These are phyloP conservation scores for Aspergillus hiratsukae DNA, from an alignment of 2,329 filamentous ascomycete species.

Conservation along the genomic window DNA sequence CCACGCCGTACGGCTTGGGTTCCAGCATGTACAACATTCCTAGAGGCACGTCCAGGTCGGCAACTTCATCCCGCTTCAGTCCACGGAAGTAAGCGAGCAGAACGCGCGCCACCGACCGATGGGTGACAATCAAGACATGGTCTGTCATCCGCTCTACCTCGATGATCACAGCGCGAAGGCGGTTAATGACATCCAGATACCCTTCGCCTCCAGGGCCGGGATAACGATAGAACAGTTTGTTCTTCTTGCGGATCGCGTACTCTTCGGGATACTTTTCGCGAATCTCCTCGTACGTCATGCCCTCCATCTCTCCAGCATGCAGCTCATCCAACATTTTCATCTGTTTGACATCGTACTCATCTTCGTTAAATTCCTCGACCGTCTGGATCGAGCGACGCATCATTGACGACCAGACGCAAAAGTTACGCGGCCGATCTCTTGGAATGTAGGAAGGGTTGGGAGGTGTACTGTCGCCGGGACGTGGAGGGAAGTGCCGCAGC, in stretches of 20 bases:
- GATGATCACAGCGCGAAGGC: slow-evolving; percentile 88
- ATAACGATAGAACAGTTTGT: slow-evolving; percentile 96
- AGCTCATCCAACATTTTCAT: slow-evolving; percentile 98
- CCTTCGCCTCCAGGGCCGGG: slow-evolving; percentile 93
- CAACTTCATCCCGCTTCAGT: slow-evolving; percentile 82
- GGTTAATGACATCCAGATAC: slow-evolving; percentile 95
- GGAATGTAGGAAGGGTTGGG: slow-evolving; percentile 75
- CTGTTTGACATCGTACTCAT: slow-evolving; percentile 93
- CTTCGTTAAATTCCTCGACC: slow-evolving; percentile 86
- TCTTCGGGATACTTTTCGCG: slow-evolving; percentile 72
- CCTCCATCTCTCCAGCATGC: slow-evolving; percentile 88
- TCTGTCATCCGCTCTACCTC: slow-evolving; percentile 97
- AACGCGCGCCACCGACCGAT: slow-evolving; percentile 87
- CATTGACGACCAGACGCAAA: slow-evolving; percentile 99
- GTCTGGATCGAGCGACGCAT: slow-evolving; percentile 84
- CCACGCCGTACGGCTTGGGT: slow-evolving; percentile 95
- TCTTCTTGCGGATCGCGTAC: slow-evolving; percentile 69
- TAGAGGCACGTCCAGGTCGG: slow-evolving; percentile 87
- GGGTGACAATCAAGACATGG: slow-evolving; percentile 85
- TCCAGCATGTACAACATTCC: slow-evolving; percentile 94
- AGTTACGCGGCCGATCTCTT: slow-evolving; percentile 68
- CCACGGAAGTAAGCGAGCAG: slow-evolving; percentile 96
- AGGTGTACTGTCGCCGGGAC: slow-evolving; percentile 85
- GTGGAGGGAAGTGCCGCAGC: slow-evolving; percentile 79
- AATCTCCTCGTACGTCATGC: slow-evolving; percentile 91